These are phyloP conservation scores for Calonectria hongkongensis DNA, from an alignment of 2,329 filamentous ascomycete species.

Conservation along the genomic window DNA sequence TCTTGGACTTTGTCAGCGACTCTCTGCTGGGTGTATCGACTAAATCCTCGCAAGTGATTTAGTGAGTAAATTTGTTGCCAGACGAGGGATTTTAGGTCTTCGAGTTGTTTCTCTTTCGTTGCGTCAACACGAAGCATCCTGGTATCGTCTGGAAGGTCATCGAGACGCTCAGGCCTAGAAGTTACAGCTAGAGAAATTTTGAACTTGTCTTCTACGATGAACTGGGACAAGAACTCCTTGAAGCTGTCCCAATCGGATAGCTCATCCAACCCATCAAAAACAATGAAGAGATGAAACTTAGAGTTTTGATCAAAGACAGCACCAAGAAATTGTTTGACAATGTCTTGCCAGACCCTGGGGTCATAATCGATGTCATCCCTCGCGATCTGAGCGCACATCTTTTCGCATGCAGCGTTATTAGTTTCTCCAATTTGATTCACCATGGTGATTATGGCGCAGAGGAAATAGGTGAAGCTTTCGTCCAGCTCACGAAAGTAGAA, in stretches of 20 bases:
- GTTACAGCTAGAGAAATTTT: slow-evolving; percentile 55
- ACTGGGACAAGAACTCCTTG: slow-evolving; percentile 47
- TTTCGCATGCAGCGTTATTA: slow-evolving; percentile 56
- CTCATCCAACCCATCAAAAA: slow-evolving; percentile 61
- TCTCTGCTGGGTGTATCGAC: slow-evolving; percentile 55
- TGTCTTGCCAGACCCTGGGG: too few relatives aligned
- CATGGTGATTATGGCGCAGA: slow-evolving; percentile 53
- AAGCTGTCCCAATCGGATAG: slow-evolving; percentile 42
- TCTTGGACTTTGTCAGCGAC: slow-evolving; percentile 56
- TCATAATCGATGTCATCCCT: too few relatives aligned
- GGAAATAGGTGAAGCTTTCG: slow-evolving; percentile 47
- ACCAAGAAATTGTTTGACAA: slow-evolving; percentile 51
- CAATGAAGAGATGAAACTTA: slow-evolving; percentile 50
- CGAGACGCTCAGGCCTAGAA: slow-evolving; percentile 42
- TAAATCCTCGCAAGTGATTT: too few relatives aligned
- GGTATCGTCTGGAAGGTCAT: slow-evolving; percentile 31
- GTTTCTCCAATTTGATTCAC: slow-evolving; percentile 57
- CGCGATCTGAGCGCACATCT: slow-evolving; percentile 53
- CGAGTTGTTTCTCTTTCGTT: slow-evolving; percentile 53
- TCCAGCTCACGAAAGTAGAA: slow-evolving; percentile 63
- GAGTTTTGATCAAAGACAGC: slow-evolving; percentile 49
- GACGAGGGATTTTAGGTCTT: slow-evolving; percentile 55
- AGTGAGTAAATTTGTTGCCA: too few relatives aligned
- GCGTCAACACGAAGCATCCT: slow-evolving; percentile 43
- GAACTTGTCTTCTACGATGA: slow-evolving; percentile 50